Conservation (phyloP, 2,329 filamentous ascomycete genomes). For the Colletotrichum trifolii region DNA sequence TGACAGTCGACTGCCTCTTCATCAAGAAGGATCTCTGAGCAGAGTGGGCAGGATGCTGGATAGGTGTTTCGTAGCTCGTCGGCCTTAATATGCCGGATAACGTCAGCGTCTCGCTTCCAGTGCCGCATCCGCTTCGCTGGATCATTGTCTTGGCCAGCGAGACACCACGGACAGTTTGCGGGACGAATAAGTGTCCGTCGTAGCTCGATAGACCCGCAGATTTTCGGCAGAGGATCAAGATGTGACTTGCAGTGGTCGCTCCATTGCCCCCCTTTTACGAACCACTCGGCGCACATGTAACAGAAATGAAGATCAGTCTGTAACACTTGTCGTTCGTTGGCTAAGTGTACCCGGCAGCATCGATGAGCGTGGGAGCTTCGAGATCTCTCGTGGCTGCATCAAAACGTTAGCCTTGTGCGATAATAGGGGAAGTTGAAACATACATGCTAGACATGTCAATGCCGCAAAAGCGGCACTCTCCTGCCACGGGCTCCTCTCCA, state of each 20-base stretch:
- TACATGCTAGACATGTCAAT: neutral
- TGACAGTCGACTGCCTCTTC: constrained; percentile 1
- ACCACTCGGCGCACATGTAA: neutral
- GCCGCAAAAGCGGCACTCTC: neutral
- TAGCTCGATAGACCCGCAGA: neutral
- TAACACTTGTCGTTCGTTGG: neutral
- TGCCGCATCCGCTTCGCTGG: neutral
- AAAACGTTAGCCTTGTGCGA: neutral
- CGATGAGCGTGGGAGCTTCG: neutral
- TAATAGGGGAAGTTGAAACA: neutral
- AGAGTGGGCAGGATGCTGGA: neutral
- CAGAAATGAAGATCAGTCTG: neutral
- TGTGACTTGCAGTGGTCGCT: neutral
- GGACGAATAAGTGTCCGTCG: neutral
- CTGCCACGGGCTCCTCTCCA: neutral
- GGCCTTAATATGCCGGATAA: neutral
- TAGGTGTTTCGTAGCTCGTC: neutral
- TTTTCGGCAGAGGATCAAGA: neutral
- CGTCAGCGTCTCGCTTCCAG: neutral
- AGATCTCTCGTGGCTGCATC: neutral
- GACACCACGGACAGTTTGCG: neutral
- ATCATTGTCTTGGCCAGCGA: neutral
- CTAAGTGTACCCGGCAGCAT: neutral
- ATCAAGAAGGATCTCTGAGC: neutral
- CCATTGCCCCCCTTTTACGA: neutral